phyloP scores from a whole-genome alignment of 2,329 filamentous ascomycete genomes.

The Periconia sp. region DNA sequence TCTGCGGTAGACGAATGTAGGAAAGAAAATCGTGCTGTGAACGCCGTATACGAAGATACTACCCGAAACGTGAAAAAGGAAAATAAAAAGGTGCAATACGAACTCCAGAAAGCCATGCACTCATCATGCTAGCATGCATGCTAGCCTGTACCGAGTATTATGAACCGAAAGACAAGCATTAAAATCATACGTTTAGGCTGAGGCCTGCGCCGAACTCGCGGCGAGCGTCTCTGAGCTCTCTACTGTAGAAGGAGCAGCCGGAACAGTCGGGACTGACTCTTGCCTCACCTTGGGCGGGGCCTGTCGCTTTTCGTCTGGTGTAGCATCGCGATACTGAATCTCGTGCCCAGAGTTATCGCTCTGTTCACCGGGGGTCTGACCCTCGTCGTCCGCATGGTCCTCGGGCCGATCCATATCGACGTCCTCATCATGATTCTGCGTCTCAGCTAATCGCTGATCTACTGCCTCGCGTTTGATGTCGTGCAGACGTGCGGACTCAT shows the following conservation, averaged over 20 bases:
- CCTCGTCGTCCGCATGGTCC: constrained; percentile 27
- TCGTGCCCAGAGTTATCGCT: constrained; percentile 23
- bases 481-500: constrained; percentile 3
- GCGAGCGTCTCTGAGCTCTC: constrained; percentile 7
- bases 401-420: constrained; percentile 32
- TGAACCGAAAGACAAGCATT: too few species aligned
- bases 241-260: not conserved
- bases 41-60: too few species aligned
- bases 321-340: constrained; percentile 22
- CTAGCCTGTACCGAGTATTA: too few species aligned
- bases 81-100: too few species aligned
- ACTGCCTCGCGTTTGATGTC: constrained; percentile 32
- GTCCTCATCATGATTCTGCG: constrained; percentile 21
- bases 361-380: constrained; percentile 21
- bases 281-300: not conserved
- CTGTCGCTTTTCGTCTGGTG: constrained; percentile 9
- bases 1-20: too few species aligned
- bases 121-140: too few species aligned
- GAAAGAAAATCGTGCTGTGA: too few species aligned
- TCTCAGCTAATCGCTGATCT: constrained; percentile 18
- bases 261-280: not conserved
- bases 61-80: too few species aligned
- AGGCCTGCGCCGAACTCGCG: constrained; percentile 1
- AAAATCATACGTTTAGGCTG: too few species aligned
- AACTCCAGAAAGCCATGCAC: too few species aligned